Conservation (phyloP, 768 basidiomycete genomes). For the Termitomyces sp. region DNA sequence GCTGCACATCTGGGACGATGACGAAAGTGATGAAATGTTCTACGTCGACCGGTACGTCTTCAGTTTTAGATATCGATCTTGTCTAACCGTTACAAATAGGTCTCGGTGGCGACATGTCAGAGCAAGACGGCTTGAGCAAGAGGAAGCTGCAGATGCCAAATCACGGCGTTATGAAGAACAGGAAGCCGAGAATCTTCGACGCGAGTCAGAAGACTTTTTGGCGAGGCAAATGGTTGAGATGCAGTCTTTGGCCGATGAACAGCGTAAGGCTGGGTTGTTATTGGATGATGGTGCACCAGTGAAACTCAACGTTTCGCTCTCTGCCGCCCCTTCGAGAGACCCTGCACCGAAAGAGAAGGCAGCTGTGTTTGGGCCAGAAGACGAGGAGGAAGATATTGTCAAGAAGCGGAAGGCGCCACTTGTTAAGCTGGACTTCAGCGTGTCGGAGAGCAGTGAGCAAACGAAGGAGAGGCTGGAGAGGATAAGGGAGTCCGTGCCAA, state of each 20-base stretch:
- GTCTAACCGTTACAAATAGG: conserved; percentile 30
- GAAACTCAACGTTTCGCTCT: conserved; percentile 73
- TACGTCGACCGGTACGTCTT: conserved; percentile 78
- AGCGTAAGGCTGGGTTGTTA: conserved; percentile 84
- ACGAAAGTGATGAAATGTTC: conserved; percentile 89
- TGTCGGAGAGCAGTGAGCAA: conserved; percentile 74
- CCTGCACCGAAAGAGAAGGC: conserved; percentile 43
- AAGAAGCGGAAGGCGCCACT: conserved; percentile 81
- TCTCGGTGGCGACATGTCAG: conserved; percentile 82
- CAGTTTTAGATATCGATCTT: background rate
- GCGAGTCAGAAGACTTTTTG: conserved; percentile 91
- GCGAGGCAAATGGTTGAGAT: conserved; percentile 94
- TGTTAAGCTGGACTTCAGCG: conserved; percentile 88
- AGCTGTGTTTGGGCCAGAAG: conserved; percentile 70
- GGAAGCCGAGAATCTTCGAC: conserved; percentile 80
- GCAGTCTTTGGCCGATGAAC: conserved; percentile 86
- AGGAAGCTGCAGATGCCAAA: conserved; percentile 80
- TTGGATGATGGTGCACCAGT: conserved; percentile 91
- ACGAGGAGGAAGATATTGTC: conserved; percentile 82
- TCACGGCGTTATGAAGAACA: conserved; percentile 79
- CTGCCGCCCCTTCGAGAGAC: conserved; percentile 39
- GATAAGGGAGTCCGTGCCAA: conserved; percentile 68
- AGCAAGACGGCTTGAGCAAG: conserved; percentile 60
- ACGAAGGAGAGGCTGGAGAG: conserved; percentile 75
- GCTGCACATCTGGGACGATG: conserved; percentile 88